A percentile compares a stretch with the other conserved stretches of the same genome.
Evolutionary conservation across 1,284 basidiomycete species (phyloP).

Genomic region (Boletus mariae): DNA sequence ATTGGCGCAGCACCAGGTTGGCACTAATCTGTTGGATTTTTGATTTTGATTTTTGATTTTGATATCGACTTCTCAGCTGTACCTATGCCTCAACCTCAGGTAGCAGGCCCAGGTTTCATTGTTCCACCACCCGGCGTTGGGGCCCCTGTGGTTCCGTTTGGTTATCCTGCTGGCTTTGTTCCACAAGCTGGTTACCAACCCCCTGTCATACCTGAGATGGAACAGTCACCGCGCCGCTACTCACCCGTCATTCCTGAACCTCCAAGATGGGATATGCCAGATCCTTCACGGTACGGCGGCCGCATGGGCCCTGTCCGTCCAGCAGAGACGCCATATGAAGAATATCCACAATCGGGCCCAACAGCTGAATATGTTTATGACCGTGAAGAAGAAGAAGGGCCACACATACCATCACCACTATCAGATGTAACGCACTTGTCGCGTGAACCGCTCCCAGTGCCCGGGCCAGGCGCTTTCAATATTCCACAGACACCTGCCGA

Average conservation of each 20-base stretch:
- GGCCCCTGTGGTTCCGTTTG: constrained; percentile 18
- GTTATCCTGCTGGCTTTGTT: constrained; percentile 32
- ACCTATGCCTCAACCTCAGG: constrained; percentile 25
- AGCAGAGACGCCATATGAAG: constrained; percentile 11
- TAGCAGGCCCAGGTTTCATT: constrained; percentile 15
- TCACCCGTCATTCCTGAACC: constrained; percentile 27
- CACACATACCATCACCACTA: constrained; percentile 23
- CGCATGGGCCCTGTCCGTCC: constrained; percentile 20
- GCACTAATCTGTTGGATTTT: background rate
- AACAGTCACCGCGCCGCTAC: constrained; percentile 11
- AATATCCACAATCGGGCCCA: constrained; percentile 5
- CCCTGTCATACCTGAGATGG: constrained; percentile 29
- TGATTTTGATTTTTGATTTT: constrained; percentile 1
- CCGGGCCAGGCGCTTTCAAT: constrained; percentile 11
- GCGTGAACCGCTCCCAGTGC: constrained; percentile 23
- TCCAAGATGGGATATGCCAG: constrained; percentile 26
- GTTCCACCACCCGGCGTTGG: constrained; percentile 22
- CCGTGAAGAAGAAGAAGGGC: constrained; percentile 16
- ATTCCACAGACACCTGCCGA: constrained; percentile 15
- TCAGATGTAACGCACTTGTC: constrained; percentile 6
- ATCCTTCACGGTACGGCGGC: constrained; percentile 16
- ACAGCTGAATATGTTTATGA: constrained; percentile 2
- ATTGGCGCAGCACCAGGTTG: constrained; percentile 23
- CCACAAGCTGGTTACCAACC: constrained; percentile 19
- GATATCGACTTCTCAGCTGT: constrained; percentile 17